Conservation (phyloP, 1,139 yeast species). For the Blastobotrys buckinghamii region DNA sequence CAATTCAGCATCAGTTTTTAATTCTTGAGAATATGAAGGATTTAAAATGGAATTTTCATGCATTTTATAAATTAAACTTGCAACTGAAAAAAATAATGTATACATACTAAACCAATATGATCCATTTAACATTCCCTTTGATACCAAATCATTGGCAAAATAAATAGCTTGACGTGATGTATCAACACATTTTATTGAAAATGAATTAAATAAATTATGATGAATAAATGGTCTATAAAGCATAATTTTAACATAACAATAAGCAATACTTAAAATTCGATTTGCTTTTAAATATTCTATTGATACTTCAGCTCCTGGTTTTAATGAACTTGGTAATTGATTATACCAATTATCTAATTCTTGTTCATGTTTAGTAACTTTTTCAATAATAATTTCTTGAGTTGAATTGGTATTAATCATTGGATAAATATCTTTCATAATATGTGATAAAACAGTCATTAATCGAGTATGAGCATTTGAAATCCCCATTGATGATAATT, state of each 20-base stretch:
- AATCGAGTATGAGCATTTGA: slow-evolving; percentile 82
- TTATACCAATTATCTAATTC: slow-evolving; percentile 75
- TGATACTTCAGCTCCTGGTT: slow-evolving; percentile 59
- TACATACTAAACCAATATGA: slow-evolving; percentile 92
- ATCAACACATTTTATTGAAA: slow-evolving; percentile 58
- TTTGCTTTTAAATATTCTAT: slow-evolving; percentile 72
- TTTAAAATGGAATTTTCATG: slow-evolving; percentile 58
- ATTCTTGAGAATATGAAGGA: slow-evolving; percentile 48
- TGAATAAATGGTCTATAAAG: slow-evolving; percentile 89
- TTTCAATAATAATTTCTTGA: slow-evolving; percentile 39
- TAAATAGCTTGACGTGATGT: slow-evolving; percentile 83
- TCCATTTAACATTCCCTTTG: slow-evolving; percentile 68
- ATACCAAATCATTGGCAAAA: slow-evolving; percentile 76
- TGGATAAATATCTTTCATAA: slow-evolving; percentile 53
- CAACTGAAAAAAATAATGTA: slow-evolving; percentile 87
- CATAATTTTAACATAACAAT: slow-evolving; percentile 77
- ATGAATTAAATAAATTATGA: slow-evolving; percentile 44
- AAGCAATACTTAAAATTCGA: slow-evolving; percentile 68
- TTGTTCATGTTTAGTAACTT: slow-evolving; percentile 65
- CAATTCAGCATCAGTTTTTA: slow-evolving; percentile 70
- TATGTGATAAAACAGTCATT: slow-evolving; percentile 52
- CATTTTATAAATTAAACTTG: slow-evolving; percentile 77
- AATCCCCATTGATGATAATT: slow-evolving; percentile 67
- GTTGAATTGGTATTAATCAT: slow-evolving; percentile 31
- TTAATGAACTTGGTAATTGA: slow-evolving; percentile 62